These are phyloP conservation scores for Sodiomyces alkalinus DNA, from an alignment of 2,329 filamentous ascomycete genomes.

Conservation along the genomic window DNA sequence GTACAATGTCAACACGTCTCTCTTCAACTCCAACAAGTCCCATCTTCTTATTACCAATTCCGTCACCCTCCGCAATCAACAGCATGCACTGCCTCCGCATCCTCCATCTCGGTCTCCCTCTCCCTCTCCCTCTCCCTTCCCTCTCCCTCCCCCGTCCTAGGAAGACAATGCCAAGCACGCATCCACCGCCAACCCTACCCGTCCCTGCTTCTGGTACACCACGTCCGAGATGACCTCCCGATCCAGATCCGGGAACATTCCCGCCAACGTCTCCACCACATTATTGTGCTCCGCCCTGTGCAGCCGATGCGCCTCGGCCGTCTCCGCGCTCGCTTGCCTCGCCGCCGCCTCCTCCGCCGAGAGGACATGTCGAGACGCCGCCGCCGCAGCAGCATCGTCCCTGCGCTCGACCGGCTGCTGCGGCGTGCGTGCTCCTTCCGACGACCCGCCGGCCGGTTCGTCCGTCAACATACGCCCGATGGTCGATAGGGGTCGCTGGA, in stretches of 20 bases:
- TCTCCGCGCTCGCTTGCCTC: constrained; percentile 78
- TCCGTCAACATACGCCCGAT: constrained; percentile 92
- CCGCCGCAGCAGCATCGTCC: constrained; percentile 15
- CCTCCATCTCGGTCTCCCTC: too few species aligned
- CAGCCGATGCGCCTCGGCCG: constrained; percentile 71
- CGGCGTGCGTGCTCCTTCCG: constrained; percentile 19
- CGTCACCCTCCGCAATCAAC: too few species aligned
- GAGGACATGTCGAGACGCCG: constrained; percentile 33
- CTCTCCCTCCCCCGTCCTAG: too few species aligned
- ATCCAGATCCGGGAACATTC: constrained; percentile 95
- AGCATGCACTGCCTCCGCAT: too few species aligned
- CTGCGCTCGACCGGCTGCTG: constrained; percentile 18
- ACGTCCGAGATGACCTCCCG: constrained; percentile 93
- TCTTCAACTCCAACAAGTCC: too few species aligned
- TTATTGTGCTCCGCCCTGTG: constrained; percentile 75
- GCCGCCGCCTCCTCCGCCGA: constrained; percentile 80
- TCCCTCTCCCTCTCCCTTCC: too few species aligned
- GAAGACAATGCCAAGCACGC: constrained; percentile 59
- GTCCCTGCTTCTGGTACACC: constrained; percentile 87
- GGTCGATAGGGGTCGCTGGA: constrained; percentile 78
- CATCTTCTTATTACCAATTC: too few species aligned
- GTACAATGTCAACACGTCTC: too few species aligned
- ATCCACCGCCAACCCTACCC: constrained; percentile 74
- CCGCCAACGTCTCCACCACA: constrained; percentile 82
- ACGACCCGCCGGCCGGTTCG: constrained; percentile 25